Percentiles rank a stretch among this genome's conserved stretches.
These are phyloP conservation scores for Limtongia smithiae DNA, from an alignment of 805 yeast species.

Conservation along the genomic window DNA sequence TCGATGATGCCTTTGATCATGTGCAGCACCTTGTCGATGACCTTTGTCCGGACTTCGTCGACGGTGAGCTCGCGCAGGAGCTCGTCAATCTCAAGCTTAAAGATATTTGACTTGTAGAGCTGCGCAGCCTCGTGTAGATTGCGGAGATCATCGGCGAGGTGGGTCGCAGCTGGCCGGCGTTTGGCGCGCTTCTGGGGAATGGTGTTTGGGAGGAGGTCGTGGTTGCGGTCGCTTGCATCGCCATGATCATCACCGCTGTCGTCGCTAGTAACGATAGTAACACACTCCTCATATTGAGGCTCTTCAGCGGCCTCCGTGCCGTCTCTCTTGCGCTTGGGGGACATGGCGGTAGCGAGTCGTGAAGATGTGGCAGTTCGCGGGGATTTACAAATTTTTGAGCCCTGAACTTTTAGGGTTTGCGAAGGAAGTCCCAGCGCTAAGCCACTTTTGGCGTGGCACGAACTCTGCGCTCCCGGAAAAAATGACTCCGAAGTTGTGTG, in stretches of 20 bases:
- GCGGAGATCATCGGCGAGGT: conserved; percentile 66
- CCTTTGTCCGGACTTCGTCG: conserved; percentile 61
- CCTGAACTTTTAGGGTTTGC: too few species aligned
- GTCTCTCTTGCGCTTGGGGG: too few species aligned
- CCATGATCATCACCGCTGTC: conserved; percentile 1
- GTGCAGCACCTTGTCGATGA: conserved; percentile 72
- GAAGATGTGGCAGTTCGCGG: too few species aligned
- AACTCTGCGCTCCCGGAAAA: too few species aligned
- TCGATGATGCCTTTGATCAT: conserved; percentile 66
- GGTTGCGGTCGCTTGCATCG: background rate
- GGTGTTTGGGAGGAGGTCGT: too few species aligned
- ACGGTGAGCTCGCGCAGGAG: conserved; percentile 73
- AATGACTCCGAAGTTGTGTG: background rate
- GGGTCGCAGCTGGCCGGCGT: conserved; percentile 11
- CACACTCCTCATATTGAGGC: too few species aligned
- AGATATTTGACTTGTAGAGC: conserved; percentile 88
- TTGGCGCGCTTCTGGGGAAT: conserved; percentile 1
- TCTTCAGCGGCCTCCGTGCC: too few species aligned
- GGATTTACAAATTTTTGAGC: too few species aligned
- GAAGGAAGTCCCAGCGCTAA: too few species aligned
- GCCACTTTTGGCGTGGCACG: too few species aligned
- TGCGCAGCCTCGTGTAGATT: conserved; percentile 92
- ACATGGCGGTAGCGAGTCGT: too few species aligned
- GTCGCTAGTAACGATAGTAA: too few species aligned
- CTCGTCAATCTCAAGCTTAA: conserved; percentile 93